Evolutionary conservation across 352 stramenopile species (phyloP), one percentile per base, ranked within the genome.

Genomic region (Phytophthora podocarpi): DNA sequence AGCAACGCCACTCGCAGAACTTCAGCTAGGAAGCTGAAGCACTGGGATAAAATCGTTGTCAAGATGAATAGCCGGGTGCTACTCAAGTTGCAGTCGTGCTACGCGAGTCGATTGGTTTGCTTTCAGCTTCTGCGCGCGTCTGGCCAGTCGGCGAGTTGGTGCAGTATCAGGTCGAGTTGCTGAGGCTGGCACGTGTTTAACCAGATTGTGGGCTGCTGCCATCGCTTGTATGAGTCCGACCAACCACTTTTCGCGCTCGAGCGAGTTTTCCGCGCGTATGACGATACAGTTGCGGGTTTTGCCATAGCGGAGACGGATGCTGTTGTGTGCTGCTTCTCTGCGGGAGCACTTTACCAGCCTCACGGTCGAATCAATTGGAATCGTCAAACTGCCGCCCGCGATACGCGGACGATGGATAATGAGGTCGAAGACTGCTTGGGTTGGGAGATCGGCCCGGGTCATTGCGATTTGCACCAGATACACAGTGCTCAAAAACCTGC

Each of bases 341-440:
- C 35, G 24, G 7, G 15, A 51, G 32, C 42, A 62, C 16, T 67
- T 62, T 10, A 62, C 42, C 12, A 67, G 59, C 34, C 59, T 47
- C 42, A 57, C 59, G 20, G 16, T 48, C 15, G 50, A 51, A 39
- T 67, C 50, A 42, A 67, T 56, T 15, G 59, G 50, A n/a, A 67
- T 58, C 12, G 36, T 52, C 18, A 67, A 27, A 18, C 4, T 51
- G 12, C 59, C 59, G 12, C 50, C 59, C 12, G 59, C 50, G 15
- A 62, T 43, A 21, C 34, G 59, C 5, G 59, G 28, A 4, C 59
- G 59, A n/a, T 39, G 43, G n/a, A 67, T 40, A 16, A 55, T 34
- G 41, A 67, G 49, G 21, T 31, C 41, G 27, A 67, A 67, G 20
- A 45, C 26, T 28, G 58, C 49, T 45, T 61, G 18, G n/a, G 12